These are phyloP conservation scores for Lactarius deliciosus DNA, from an alignment of 768 basidiomycete species.

Conservation along the genomic window DNA sequence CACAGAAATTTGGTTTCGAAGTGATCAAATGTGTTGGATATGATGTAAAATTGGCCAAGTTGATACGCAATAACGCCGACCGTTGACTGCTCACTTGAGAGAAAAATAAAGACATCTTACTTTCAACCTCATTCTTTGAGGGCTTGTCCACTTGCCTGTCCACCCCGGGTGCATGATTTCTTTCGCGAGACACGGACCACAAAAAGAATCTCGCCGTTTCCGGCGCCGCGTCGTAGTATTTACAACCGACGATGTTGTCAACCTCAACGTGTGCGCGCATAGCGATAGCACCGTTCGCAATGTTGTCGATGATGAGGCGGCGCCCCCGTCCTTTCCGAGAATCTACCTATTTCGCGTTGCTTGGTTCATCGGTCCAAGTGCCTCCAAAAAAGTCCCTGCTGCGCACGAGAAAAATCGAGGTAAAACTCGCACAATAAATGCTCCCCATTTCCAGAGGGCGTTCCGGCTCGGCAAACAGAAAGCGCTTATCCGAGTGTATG, in stretches of 20 bases:
- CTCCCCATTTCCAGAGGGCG: constrained; percentile 53
- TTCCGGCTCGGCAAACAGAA: constrained; percentile 50
- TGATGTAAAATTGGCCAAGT: not conserved
- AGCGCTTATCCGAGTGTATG: constrained; percentile 69
- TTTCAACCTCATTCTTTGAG: too few relatives aligned
- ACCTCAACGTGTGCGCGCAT: constrained; percentile 72
- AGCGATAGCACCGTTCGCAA: constrained; percentile 59
- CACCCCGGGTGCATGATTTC: too few relatives aligned
- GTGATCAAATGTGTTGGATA: constrained; percentile 7
- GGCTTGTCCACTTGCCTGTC: too few relatives aligned
- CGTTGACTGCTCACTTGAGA: not conserved
- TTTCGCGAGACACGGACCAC: too few relatives aligned
- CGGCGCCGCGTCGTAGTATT: not conserved
- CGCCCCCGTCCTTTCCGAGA: constrained; percentile 49
- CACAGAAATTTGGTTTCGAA: not conserved
- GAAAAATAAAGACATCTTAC: too few relatives aligned
- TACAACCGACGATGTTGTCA: constrained; percentile 51
- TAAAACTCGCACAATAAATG: not conserved
- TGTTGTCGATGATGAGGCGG: constrained; percentile 54
- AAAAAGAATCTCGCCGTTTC: too few relatives aligned
- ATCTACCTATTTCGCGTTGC: constrained; percentile 52
- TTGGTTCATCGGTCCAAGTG: constrained; percentile 49
- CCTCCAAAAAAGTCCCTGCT: constrained; percentile 51
- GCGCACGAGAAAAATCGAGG: not conserved
- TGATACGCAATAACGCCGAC: not conserved